A percentile compares a stretch with the other conserved stretches of the same genome.
Evolutionary conservation across 192 early-diverging fungal species (phyloP).

Genomic region (Coemansia sp.): DNA sequence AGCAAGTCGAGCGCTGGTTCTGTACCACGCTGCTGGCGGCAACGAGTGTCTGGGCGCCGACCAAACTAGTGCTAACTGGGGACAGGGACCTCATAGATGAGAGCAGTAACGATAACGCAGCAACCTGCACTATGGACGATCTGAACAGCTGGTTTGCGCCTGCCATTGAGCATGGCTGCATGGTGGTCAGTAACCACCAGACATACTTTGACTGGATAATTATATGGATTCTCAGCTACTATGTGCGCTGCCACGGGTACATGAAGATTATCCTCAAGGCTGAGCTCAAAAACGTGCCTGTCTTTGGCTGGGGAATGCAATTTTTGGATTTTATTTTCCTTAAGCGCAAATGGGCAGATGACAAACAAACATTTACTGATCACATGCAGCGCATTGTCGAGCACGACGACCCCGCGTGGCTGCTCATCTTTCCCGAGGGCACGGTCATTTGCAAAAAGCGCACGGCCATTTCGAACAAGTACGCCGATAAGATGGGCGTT

Average conservation of each 20-base stretch:
- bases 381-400: constrained; percentile 60
- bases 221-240: constrained; percentile 61
- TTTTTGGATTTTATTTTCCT: constrained; percentile 95
- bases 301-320: constrained; percentile 87
- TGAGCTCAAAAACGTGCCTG: constrained; percentile 75
- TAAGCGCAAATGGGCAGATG: constrained; percentile 80
- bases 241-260: constrained; percentile 70
- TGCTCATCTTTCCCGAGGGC: constrained; percentile 95
- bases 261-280: constrained; percentile 92
- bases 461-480: constrained; percentile 64
- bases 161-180: constrained; percentile 43
- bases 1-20: constrained; percentile 56
- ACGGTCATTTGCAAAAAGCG: constrained; percentile 83
- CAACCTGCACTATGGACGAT: constrained; percentile 18
- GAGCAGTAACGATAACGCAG: constrained; percentile 27
- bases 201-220: constrained; percentile 58
- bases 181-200: constrained; percentile 51
- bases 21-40: constrained; percentile 32
- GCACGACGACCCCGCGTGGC: constrained; percentile 74
- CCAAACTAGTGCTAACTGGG: constrained; percentile 49
- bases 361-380: constrained; percentile 61
- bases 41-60: constrained; percentile 51
- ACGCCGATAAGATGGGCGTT: constrained; percentile 66
- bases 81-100: constrained; percentile 31
- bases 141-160: constrained; percentile 39